Evolutionary conservation across 805 yeast species (phyloP).

Genomic region (Candida chilensis): DNA sequence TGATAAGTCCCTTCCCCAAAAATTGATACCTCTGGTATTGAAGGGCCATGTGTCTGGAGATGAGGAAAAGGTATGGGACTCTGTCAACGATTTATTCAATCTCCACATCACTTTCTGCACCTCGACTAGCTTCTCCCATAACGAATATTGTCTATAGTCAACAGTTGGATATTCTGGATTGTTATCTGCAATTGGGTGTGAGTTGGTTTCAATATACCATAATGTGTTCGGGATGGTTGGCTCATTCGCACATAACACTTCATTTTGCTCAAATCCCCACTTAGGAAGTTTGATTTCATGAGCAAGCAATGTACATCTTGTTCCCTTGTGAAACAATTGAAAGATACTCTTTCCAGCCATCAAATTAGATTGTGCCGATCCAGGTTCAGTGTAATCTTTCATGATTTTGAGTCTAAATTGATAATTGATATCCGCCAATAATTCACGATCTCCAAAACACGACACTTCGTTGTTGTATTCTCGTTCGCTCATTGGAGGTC

Average conservation of each 20-base stretch:
- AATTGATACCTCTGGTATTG: slow-evolving; percentile 47
- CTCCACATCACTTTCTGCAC: slow-evolving; percentile 49
- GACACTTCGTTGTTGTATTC: slow-evolving; percentile 85
- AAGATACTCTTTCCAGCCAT: slow-evolving; percentile 62
- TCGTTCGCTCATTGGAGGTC: slow-evolving; percentile 87
- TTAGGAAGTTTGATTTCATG: slow-evolving; percentile 69
- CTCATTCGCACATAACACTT: slow-evolving; percentile 74
- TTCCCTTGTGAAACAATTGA: slow-evolving; percentile 56
- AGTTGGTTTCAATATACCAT: slow-evolving; percentile 67
- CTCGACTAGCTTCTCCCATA: slow-evolving; percentile 44
- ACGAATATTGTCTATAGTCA: slow-evolving; percentile 20
- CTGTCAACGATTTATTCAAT: slow-evolving; percentile 34
- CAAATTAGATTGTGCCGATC: slow-evolving; percentile 21
- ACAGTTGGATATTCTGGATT: slow-evolving; percentile 7
- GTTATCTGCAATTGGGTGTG: slow-evolving; percentile 33
- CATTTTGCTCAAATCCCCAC: slow-evolving; percentile 82
- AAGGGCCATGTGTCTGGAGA: slow-evolving; percentile 61
- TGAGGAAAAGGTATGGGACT: slow-evolving; percentile 39
- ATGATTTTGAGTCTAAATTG: slow-evolving; percentile 56
- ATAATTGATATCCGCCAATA: slow-evolving; percentile 60
- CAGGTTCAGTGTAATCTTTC: slow-evolving; percentile 21
- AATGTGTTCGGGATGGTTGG: slow-evolving; percentile 61
- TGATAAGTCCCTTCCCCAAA: slow-evolving; percentile 34
- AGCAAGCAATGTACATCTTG: slow-evolving; percentile 65
- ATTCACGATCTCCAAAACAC: slow-evolving; percentile 54